Base-by-base conservation (phyloP, 345 rosid species). In the Citrus inodora region DNA sequence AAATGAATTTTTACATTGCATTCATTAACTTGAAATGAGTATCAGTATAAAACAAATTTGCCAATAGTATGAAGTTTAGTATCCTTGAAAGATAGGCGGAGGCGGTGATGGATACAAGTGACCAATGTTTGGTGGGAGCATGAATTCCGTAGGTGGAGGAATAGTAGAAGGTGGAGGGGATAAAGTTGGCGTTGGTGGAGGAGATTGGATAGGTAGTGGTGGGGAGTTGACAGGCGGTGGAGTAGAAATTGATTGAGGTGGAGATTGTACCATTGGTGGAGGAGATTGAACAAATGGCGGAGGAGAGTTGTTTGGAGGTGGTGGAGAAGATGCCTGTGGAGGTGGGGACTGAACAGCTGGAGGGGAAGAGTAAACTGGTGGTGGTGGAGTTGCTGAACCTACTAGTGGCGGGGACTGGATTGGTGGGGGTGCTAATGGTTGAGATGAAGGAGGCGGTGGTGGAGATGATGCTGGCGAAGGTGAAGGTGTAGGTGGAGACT, bases 41-140 rank as follows among this genome's bases (percentile, higher is more conserved):
- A 46, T 46, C 51, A 46, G 51, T 46, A 46, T 13, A 10, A 42
- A 51, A 51, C 21, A 53, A 53, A 53, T 16, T 53, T 53, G 22
- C 53, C 17, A 69, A 60, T 17, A 48, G 0, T 17, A 14, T 38
- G 22, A 28, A 68, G 61, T 67, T 88, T 87, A 94, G 81, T 94
- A 92, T 79, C 98, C 98, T 27, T 79, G 87, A 73, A 88, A 83
- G 73, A 87, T 74, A 58, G 98, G 98, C 16, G 98, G 98, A 38
- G 98, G 98, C 24, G 98, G 98, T 6, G 98, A 93, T 6, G 89
- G 73, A 80, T 93, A 93, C 40, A 88, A 82, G 75, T 83, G 85
- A 25, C 98, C 98, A 7, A 93, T 61, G 70, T 73, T 74, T 79
- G 90, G 86, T n/a, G 98, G 98, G 58, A 93, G 84, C 60, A 76